These are phyloP conservation scores for Madurella mycetomatis DNA, from an alignment of 2,329 filamentous ascomycete species.

Conservation along the genomic window DNA sequence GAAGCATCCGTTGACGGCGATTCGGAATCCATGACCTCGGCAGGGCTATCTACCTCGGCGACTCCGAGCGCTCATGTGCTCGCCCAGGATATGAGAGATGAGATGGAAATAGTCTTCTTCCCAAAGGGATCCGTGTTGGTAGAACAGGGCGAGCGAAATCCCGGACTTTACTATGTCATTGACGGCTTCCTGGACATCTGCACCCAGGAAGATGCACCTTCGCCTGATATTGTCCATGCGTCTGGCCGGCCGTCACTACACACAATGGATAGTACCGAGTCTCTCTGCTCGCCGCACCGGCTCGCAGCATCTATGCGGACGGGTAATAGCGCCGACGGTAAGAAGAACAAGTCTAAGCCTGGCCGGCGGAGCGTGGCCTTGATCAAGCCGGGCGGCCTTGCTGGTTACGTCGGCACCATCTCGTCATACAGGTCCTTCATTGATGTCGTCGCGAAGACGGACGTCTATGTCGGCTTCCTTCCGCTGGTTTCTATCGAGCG, in stretches of 20 bases:
- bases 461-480: constrained; percentile 95
- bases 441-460: constrained; percentile 94
- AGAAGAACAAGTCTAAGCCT: constrained; percentile 44
- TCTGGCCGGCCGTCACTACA: constrained; percentile 33
- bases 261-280: constrained; percentile 34
- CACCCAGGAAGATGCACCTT: constrained; percentile 63
- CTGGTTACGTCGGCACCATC: constrained; percentile 90
- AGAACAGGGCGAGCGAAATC: constrained; percentile 94
- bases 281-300: constrained; percentile 12
- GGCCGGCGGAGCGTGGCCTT: constrained; percentile 71
- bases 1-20: constrained; percentile 76
- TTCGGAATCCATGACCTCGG: constrained; percentile 76
- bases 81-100: constrained; percentile 77
- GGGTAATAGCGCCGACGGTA: constrained; percentile 30
- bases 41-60: constrained; percentile 56
- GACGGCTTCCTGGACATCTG: constrained; percentile 95
- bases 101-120: constrained; percentile 96
- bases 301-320: constrained; percentile 18
- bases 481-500: constrained; percentile 80
- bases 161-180: constrained; percentile 93
- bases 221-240: constrained; percentile 39
- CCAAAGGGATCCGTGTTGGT: constrained; percentile 91
- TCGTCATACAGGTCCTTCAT: constrained; percentile 96
- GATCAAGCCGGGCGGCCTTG: constrained; percentile 90
- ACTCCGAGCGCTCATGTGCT: constrained; percentile 62